Conservation (phyloP, 2,329 filamentous ascomycete species). For the Stylonectria norvegica region DNA sequence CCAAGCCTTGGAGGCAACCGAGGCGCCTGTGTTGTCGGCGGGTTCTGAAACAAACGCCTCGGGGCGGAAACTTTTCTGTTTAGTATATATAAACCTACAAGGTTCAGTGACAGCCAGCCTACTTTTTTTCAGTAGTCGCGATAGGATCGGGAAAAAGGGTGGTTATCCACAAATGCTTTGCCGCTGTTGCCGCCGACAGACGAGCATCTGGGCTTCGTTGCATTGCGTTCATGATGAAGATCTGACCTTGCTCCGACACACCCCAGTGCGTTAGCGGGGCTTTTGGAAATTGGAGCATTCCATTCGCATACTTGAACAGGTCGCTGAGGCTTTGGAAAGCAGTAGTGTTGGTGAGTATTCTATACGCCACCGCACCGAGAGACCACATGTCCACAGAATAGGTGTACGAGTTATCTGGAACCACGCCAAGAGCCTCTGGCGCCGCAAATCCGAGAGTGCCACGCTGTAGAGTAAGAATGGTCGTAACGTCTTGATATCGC, state of each 20-base stretch:
- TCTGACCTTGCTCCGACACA: neutral
- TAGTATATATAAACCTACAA: neutral
- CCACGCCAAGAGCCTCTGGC: conserved; percentile 1
- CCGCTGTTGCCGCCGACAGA: neutral
- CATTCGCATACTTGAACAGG: conserved; percentile 1
- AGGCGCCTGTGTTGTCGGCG: neutral
- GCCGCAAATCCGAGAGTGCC: conserved; percentile 9
- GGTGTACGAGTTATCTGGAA: neutral
- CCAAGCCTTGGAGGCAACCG: neutral
- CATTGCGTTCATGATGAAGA: neutral
- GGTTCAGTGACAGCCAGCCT: neutral
- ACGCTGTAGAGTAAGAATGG: conserved; percentile 1
- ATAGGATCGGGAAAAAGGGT: neutral
- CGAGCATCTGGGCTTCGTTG: neutral
- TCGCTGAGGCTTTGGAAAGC: conserved; percentile 3
- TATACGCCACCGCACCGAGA: conserved; percentile 8
- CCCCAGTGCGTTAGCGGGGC: neutral
- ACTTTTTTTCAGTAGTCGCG: neutral
- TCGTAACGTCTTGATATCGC: conserved; percentile 2
- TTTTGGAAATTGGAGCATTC: neutral
- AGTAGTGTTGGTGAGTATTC: conserved; percentile 5
- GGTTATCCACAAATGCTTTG: neutral
- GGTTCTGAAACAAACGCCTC: neutral
- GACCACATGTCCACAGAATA: conserved; percentile 11
- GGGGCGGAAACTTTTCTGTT: neutral